These are phyloP conservation scores for Dothideomycetes sp. DNA, from an alignment of 2,329 filamentous ascomycete species.

Conservation along the genomic window DNA sequence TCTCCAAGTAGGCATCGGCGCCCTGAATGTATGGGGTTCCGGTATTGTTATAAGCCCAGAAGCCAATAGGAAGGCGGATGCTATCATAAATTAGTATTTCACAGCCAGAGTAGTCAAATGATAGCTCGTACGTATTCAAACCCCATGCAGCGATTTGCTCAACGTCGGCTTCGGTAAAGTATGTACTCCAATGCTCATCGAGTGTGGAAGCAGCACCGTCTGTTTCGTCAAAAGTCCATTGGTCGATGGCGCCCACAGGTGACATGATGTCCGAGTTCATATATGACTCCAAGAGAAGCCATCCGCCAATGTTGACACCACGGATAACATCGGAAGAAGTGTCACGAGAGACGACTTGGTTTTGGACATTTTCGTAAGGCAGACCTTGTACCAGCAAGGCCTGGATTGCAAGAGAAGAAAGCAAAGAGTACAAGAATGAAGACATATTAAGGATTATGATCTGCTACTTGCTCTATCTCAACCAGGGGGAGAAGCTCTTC, in stretches of 20 bases:
- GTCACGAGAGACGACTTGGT: background rate
- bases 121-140: constrained; percentile 20
- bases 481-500: too few species aligned
- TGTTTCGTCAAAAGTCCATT: constrained; percentile 27
- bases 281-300: constrained; percentile 36
- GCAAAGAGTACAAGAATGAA: background rate
- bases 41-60: constrained; percentile 47
- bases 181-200: constrained; percentile 24
- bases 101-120: too few species aligned
- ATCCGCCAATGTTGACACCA: constrained; percentile 41
- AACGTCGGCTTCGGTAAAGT: constrained; percentile 31
- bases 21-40: constrained; percentile 41
- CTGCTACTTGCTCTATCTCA: too few species aligned
- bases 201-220: constrained; percentile 17
- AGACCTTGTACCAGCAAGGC: constrained; percentile 9
- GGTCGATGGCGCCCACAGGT: constrained; percentile 20
- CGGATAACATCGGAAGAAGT: constrained; percentile 33
- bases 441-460: constrained; percentile 4
- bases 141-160: constrained; percentile 26
- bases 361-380: background rate
- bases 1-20: constrained; percentile 42
- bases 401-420: constrained; percentile 1
- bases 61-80: constrained; percentile 48
- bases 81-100: constrained; percentile 6
- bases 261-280: constrained; percentile 16